phyloP scores from a whole-genome alignment of 352 stramenopile species.

The Globisporangium viniferum region DNA sequence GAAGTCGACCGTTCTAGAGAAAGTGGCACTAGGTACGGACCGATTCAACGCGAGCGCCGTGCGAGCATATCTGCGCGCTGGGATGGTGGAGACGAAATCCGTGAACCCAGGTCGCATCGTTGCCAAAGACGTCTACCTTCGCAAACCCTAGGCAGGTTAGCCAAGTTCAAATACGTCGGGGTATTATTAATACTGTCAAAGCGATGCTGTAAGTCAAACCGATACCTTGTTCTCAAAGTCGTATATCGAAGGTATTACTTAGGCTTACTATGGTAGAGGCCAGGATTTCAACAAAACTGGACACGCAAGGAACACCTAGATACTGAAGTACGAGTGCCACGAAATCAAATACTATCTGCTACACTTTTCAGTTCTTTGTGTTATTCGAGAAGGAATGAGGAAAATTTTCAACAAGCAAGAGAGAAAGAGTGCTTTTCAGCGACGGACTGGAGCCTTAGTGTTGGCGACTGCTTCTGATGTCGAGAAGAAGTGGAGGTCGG shows the following conservation, averaged over 20 bases:
- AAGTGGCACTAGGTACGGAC: background rate
- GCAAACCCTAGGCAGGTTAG: background rate
- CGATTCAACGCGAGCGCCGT: slow-evolving; percentile 1
- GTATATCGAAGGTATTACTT: no score
- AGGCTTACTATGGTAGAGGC: background rate
- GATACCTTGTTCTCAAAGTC: background rate
- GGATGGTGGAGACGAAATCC: slow-evolving; percentile 2
- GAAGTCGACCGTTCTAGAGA: background rate
- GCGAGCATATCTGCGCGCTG: background rate
- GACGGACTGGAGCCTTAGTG: no score
- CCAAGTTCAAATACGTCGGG: background rate
- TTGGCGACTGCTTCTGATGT: no score
- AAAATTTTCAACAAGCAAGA: no score
- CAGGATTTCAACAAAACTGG: no score
- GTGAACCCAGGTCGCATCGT: background rate
- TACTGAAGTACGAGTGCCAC: no score
- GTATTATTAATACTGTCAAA: background rate
- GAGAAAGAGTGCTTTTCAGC: no score
- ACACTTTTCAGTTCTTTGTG: no score
- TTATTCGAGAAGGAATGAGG: no score
- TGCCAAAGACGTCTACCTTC: background rate
- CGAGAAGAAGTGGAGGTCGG: no score
- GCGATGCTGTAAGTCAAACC: background rate
- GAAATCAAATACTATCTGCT: no score
- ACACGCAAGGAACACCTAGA: no score